Conservation (phyloP, 1,139 yeast genomes). For the Candida buenavistaensis region DNA sequence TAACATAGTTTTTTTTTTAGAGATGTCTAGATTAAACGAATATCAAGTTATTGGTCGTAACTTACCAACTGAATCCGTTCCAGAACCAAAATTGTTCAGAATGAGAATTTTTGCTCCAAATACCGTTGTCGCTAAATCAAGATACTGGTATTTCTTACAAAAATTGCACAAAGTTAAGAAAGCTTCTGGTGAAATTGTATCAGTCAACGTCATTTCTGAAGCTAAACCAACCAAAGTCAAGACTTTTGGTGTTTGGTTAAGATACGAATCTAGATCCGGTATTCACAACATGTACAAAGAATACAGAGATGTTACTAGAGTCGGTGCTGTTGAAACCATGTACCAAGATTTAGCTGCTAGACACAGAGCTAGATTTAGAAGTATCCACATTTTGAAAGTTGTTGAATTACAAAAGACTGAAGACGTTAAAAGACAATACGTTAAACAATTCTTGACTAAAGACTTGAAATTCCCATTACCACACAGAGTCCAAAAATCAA, state of each 20-base stretch:
- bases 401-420: conserved; percentile 97
- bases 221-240: conserved; percentile 98
- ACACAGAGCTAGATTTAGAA: conserved; percentile 99
- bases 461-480: conserved; percentile 99
- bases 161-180: conserved; percentile 99
- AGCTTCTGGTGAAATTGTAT: conserved; percentile 98
- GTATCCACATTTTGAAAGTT: conserved; percentile 97
- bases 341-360: conserved; percentile 99
- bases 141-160: conserved; percentile 99
- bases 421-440: conserved; percentile 99
- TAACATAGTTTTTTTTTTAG: conserved; percentile 14
- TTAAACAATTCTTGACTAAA: conserved; percentile 93
- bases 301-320: conserved; percentile 99
- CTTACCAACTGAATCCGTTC: conserved; percentile 98
- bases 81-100: conserved; percentile 99
- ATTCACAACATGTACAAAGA: conserved; percentile 99
- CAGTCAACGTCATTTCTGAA: conserved; percentile 89
- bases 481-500: conserved; percentile 95
- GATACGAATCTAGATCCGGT: conserved; percentile 99
- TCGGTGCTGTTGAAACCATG: conserved; percentile 97
- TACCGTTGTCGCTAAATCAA: conserved; percentile 98
- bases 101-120: conserved; percentile 99
- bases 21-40: conserved; percentile 92
- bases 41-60: conserved; percentile 99
- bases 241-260: conserved; percentile 99